These are phyloP conservation scores for Jatropha curcas DNA, from an alignment of 345 rosid species.

Conservation along the genomic window DNA sequence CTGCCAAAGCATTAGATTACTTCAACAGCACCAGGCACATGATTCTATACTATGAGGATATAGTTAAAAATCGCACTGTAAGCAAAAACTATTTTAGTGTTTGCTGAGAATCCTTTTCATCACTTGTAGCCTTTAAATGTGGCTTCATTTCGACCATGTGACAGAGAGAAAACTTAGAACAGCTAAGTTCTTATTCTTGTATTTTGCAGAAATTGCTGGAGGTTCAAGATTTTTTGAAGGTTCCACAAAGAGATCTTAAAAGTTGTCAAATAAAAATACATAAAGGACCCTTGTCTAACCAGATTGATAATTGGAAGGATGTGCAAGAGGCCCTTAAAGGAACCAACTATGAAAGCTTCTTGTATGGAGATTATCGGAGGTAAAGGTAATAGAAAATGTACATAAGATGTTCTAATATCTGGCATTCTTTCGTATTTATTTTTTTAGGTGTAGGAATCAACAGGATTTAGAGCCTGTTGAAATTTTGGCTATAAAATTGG, in stretches of 20 bases:
- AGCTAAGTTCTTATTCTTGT: neutral
- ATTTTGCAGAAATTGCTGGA: constrained; percentile 65
- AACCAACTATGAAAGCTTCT: constrained; percentile 56
- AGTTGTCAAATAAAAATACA: constrained; percentile 98
- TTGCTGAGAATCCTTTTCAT: neutral
- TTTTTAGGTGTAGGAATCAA: constrained; percentile 34
- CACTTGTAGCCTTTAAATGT: neutral
- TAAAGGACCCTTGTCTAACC: constrained; percentile 65
- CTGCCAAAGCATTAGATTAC: constrained; percentile 70
- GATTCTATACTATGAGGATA: constrained; percentile 83
- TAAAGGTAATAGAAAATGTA: constrained; percentile 35
- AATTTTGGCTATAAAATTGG: constrained; percentile 39
- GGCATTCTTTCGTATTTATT: constrained; percentile 11
- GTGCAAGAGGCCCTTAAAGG: constrained; percentile 65
- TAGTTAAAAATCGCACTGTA: constrained; percentile 80
- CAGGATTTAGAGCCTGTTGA: constrained; percentile 35
- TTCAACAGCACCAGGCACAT: constrained; percentile 81
- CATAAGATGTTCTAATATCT: constrained; percentile 17
- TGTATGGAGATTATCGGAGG: constrained; percentile 54
- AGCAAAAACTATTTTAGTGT: constrained; percentile 26
- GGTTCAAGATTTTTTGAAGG: constrained; percentile 82
- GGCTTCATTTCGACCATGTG: neutral
- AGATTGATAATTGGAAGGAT: constrained; percentile 78
- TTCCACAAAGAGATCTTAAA: constrained; percentile 59
- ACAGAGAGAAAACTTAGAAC: neutral